Base-by-base conservation (phyloP, 2,329 filamentous ascomycete genomes). In the Onygenales sp. region DNA sequence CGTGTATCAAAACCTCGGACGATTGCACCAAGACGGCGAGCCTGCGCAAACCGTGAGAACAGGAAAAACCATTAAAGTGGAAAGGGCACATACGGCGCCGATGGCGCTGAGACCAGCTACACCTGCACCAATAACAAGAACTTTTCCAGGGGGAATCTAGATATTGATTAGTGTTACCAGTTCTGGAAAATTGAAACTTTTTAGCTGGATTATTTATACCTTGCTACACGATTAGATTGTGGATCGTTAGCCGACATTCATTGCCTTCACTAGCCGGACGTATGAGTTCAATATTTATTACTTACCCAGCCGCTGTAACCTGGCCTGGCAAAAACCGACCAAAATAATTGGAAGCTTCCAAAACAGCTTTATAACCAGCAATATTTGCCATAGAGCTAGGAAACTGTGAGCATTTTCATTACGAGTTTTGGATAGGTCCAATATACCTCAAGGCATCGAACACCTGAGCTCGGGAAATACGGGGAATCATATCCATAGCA, bases 1-100 rank as follows among this genome's bases (percentile, higher is more conserved):
- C 90, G 81, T n/a, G 89, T 95, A 63, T 95, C 90, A 58, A 95
- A 95, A 1, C 89, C 89, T 55, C 89, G 84, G 2, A 94, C 88
- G 58, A 95, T 92, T 14, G 90, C 90, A 32, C 90, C 90, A 77
- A 95, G 84, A 48, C 89, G 82, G 53, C 88, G 83, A 43, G 89
- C 88, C 75, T 77, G 58, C 34, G 32, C 9, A 11, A 54, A 52
- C 37, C 36, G 51, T 58, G 57, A 48, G 56, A 44, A 27, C 3
- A 27, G 21, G 21, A 2, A 21, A 27, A 9, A n/a, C 2, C 17
- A 49, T 11, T 33, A 27, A 13, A 7, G 31, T 40, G 9, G 34
- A 49, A 27, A n/a, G 10, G n/a, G 39, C 58, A 51, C 21, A 6
- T 13, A 40, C 17, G 48, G 2, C 14, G 27, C 36, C 49, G 27